Conservation (phyloP, 495 filamentous ascomycete genomes). For the Hypoxylon lienhwacheense region DNA sequence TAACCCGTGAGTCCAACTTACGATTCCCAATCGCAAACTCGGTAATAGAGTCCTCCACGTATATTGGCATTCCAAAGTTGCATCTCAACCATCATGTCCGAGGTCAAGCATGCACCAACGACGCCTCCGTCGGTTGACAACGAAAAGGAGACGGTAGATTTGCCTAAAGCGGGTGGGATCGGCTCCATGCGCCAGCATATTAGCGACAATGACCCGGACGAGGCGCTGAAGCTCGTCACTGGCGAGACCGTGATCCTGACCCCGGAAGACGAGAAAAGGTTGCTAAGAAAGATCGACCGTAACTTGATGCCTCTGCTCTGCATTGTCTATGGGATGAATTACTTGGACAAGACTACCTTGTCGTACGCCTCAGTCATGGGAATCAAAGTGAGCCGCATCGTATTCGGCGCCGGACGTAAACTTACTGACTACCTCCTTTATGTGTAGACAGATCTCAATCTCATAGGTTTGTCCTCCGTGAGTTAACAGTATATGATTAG, state of each 20-base stretch:
- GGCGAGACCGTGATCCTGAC: constrained; percentile 41
- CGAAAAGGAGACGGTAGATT: constrained; percentile 24
- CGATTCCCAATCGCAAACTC: constrained; percentile 3
- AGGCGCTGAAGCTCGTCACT: constrained; percentile 37
- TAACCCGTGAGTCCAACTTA: too few species aligned
- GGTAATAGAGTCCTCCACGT: neutral
- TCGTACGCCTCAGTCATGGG: constrained; percentile 68
- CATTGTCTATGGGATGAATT: constrained; percentile 65
- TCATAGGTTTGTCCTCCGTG: constrained; percentile 20
- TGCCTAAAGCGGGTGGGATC: constrained; percentile 5
- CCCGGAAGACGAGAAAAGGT: constrained; percentile 46
- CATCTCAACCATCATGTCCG: constrained; percentile 14
- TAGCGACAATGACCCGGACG: constrained; percentile 33
- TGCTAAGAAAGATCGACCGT: constrained; percentile 61
- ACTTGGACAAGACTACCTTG: constrained; percentile 65
- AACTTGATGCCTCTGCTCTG: constrained; percentile 66
- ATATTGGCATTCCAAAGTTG: neutral
- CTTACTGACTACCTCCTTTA: neutral
- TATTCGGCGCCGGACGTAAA: constrained; percentile 43
- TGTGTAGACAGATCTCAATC: constrained; percentile 33
- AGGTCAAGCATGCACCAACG: constrained; percentile 5
- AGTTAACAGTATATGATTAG: neutral
- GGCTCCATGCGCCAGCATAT: constrained; percentile 23
- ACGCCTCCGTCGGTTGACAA: constrained; percentile 9
- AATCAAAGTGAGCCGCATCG: constrained; percentile 47